These are phyloP conservation scores for Mucor plumbeus DNA, from an alignment of 371 early-diverging fungal genomes.

Conservation along the genomic window DNA sequence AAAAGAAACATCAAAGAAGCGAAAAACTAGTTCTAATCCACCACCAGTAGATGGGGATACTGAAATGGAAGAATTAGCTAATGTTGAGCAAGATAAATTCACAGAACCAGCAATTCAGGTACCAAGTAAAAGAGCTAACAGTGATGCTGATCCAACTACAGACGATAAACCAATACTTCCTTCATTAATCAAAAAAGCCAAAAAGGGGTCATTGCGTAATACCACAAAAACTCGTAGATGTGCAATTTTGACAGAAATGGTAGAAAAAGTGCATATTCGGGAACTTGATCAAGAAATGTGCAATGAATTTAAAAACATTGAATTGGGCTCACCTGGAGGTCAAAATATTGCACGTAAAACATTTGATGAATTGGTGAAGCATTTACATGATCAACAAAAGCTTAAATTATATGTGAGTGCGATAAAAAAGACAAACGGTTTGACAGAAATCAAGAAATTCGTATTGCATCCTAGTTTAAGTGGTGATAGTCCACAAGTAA, in stretches of 20 bases:
- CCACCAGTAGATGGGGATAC: not conserved
- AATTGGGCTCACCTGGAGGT: not conserved
- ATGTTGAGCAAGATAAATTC: no score
- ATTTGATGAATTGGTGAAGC: slow-evolving; percentile 2
- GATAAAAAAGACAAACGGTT: slow-evolving; percentile 11
- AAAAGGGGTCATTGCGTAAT: not conserved
- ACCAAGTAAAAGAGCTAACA: not conserved
- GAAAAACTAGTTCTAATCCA: not conserved
- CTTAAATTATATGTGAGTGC: slow-evolving; percentile 10
- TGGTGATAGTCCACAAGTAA: slow-evolving; percentile 16
- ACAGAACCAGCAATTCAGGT: not conserved
- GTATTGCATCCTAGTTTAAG: slow-evolving; percentile 16
- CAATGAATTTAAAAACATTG: slow-evolving; percentile 15
- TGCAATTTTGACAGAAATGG: slow-evolving; percentile 18
- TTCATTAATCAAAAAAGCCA: not conserved
- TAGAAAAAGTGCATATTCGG: slow-evolving; percentile 16
- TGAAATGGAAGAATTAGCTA: not conserved
- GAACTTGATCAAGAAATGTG: slow-evolving; percentile 4
- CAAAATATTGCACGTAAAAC: slow-evolving; percentile 14
- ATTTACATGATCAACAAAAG: slow-evolving; percentile 19
- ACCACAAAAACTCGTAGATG: slow-evolving; percentile 12
- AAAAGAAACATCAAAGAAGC: not conserved
- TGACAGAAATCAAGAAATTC: slow-evolving; percentile 23
- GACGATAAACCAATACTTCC: not conserved
- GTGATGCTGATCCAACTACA: no score